phyloP scores from a whole-genome alignment of 2,329 filamentous ascomycete species.

The Fonsecaea nubica region DNA sequence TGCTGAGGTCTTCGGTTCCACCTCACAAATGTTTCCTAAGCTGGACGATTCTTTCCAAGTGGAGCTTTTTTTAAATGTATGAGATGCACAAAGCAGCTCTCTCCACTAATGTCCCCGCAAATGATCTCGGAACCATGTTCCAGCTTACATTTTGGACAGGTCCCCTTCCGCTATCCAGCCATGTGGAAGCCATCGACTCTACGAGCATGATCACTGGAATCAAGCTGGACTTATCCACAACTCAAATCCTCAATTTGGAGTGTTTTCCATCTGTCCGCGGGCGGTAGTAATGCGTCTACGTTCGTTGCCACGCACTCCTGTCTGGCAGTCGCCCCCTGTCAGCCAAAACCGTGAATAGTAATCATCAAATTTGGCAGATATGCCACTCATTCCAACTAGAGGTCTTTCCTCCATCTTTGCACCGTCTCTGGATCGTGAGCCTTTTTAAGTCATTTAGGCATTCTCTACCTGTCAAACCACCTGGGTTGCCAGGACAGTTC shows the following conservation, averaged over 20 bases:
- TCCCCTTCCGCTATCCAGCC: background rate
- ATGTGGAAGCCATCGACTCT: background rate
- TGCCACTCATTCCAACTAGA: background rate
- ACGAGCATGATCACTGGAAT: background rate
- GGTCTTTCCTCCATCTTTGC: background rate
- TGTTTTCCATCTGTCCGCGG: background rate
- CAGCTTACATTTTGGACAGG: background rate
- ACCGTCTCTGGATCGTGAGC: background rate
- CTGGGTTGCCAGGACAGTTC: background rate
- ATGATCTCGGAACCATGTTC: background rate
- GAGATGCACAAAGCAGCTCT: background rate
- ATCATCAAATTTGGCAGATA: conserved; percentile 4
- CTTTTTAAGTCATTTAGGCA: background rate
- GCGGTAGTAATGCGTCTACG: background rate
- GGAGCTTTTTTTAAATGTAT: too few species aligned
- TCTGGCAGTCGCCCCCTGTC: conserved; percentile 2
- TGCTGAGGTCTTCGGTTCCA: background rate
- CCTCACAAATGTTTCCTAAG: background rate
- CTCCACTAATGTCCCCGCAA: background rate
- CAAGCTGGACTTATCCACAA: background rate
- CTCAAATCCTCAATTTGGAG: background rate
- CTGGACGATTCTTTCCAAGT: too few species aligned
- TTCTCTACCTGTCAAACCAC: background rate
- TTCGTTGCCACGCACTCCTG: background rate
- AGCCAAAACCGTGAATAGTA: conserved; percentile 16